phyloP scores from a whole-genome alignment of 169 alveolate genomes.

The Hammondia hammondi region DNA sequence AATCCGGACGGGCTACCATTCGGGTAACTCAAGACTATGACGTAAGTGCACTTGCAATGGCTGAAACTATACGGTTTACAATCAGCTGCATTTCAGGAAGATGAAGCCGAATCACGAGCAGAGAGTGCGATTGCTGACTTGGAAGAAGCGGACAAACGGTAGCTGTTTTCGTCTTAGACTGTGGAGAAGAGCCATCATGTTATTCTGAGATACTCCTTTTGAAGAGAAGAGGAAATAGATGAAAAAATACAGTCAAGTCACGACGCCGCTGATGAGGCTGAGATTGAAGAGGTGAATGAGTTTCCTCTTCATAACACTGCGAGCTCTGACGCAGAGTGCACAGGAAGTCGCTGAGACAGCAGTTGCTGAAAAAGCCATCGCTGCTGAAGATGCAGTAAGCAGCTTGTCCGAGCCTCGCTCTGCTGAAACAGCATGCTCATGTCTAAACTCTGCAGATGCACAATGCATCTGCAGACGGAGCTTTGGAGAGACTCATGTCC shows the following conservation, averaged over 20 bases:
- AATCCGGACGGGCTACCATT: not conserved
- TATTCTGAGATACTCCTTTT: not conserved
- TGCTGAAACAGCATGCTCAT: not conserved
- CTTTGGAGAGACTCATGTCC: slow-evolving; percentile 53
- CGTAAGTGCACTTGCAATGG: not conserved
- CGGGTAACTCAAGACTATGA: slow-evolving; percentile 17
- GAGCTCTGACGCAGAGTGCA: not conserved
- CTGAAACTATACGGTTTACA: not conserved
- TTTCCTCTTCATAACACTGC: not conserved
- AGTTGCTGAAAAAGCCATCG: slow-evolving; percentile 60
- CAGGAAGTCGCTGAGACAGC: slow-evolving; percentile 66
- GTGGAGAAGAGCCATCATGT: not conserved
- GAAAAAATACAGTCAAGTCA: slow-evolving; percentile 48
- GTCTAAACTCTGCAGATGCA: not conserved
- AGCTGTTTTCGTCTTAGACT: not conserved
- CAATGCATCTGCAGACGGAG: slow-evolving; percentile 56
- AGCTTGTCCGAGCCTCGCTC: not conserved
- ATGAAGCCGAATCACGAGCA: slow-evolving; percentile 18
- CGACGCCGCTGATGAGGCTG: slow-evolving; percentile 66
- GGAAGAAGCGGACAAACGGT: slow-evolving; percentile 24
- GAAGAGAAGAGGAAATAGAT: slow-evolving; percentile 50
- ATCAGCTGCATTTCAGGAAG: not conserved
- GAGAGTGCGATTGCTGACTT: slow-evolving; percentile 12
- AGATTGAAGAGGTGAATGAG: slow-evolving; percentile 49
- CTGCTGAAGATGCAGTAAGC: slow-evolving; percentile 49